Conservation (phyloP, 129 eudicot genomes). For the Heracleum sosnowskyi region DNA sequence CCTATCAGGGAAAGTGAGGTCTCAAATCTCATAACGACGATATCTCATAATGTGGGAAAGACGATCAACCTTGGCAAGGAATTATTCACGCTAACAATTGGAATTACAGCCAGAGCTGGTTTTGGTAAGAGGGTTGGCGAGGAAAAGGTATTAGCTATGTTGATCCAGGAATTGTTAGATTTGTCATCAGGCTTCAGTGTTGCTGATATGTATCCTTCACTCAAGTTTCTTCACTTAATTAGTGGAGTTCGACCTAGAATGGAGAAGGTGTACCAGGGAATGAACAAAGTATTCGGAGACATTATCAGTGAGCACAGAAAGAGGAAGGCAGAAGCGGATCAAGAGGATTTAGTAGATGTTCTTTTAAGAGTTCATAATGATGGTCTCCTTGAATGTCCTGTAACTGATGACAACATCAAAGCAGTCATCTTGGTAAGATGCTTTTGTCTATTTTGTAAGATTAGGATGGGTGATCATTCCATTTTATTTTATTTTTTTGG, state of each 20-base stretch:
- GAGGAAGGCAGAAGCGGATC: slow-evolving; percentile 15
- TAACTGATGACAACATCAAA: slow-evolving; percentile 25
- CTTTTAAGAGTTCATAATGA: slow-evolving; percentile 23
- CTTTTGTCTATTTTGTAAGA: not conserved
- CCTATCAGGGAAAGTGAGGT: slow-evolving; percentile 21
- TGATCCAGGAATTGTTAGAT: slow-evolving; percentile 6
- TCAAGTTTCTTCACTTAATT: slow-evolving; percentile 14
- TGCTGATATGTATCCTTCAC: slow-evolving; percentile 29
- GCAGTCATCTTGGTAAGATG: slow-evolving; percentile 29
- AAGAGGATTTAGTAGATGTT: slow-evolving; percentile 26
- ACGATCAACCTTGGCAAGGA: slow-evolving; percentile 17
- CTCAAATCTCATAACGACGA: not conserved
- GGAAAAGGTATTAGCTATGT: not conserved
- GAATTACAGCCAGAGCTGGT: slow-evolving; percentile 25
- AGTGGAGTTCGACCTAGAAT: slow-evolving; percentile 12
- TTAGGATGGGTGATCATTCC: not conserved
- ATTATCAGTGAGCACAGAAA: slow-evolving; percentile 22
- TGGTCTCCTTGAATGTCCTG: slow-evolving; percentile 15
- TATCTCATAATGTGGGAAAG: not conserved
- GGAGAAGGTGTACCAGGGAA: slow-evolving; percentile 11
- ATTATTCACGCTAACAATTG: slow-evolving; percentile 12
- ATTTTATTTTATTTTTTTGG: no score
- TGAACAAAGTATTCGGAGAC: slow-evolving; percentile 20
- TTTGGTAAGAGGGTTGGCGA: slow-evolving; percentile 21
- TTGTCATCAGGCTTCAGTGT: slow-evolving; percentile 22